Evolutionary conservation across 2,329 filamentous ascomycete species (phyloP).

Genomic region (Aciculosporium take): DNA sequence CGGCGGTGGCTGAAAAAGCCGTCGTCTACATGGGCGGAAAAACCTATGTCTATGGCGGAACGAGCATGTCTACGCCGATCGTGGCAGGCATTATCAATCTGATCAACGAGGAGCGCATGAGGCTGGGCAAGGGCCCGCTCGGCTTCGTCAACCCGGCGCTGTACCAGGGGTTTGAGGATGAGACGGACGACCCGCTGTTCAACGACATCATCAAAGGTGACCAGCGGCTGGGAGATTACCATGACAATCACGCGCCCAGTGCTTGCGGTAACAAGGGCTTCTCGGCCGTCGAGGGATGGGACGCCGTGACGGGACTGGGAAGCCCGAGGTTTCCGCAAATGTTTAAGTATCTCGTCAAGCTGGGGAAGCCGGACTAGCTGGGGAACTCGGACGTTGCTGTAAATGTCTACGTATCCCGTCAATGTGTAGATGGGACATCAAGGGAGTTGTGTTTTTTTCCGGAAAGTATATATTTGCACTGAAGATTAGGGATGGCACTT

Average conservation of each 20-base stretch:
- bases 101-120: conserved; percentile 17
- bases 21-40: conserved; percentile 28
- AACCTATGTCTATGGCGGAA: conserved; percentile 32
- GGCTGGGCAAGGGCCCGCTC: conserved; percentile 15
- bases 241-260: conserved; percentile 5
- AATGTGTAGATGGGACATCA: too few relatives aligned
- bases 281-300: conserved; percentile 10
- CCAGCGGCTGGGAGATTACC: conserved; percentile 9
- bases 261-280: conserved; percentile 10
- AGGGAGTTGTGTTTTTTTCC: too few relatives aligned
- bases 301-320: conserved; percentile 10
- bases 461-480: too few relatives aligned
- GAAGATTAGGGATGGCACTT: too few relatives aligned
- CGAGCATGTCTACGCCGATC: conserved; percentile 25
- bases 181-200: conserved; percentile 6
- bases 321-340: conserved; percentile 9
- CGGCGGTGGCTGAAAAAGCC: conserved; percentile 29
- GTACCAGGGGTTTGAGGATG: conserved; percentile 9
- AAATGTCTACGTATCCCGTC: too few relatives aligned
- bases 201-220: conserved; percentile 9
- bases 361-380: too few relatives aligned
- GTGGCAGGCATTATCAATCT: conserved; percentile 21
- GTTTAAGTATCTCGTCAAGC: conserved; percentile 28
- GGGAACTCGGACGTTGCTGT: too few relatives aligned
- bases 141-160: conserved; percentile 22